Evolutionary conservation across 1,139 yeast species (phyloP).

Genomic region (Debaryomyces udenii): DNA sequence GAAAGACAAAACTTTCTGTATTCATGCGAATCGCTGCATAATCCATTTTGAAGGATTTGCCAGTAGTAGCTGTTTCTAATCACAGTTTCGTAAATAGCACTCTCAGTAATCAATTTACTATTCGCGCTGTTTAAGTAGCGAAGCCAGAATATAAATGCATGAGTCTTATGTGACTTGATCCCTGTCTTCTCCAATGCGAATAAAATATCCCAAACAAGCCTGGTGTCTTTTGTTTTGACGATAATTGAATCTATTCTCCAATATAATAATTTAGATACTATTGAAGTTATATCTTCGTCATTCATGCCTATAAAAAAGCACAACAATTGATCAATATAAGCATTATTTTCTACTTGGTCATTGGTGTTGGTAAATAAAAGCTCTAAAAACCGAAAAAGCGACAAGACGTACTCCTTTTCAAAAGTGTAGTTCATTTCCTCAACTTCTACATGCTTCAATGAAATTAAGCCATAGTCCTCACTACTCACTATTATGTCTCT

Average conservation of each 20-base stretch:
- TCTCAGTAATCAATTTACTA: constrained; percentile 19
- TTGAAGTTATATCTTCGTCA: constrained; percentile 34
- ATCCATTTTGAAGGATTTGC: constrained; percentile 58
- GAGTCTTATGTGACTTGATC: constrained; percentile 37
- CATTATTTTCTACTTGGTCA: constrained; percentile 44
- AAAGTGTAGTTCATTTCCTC: neutral
- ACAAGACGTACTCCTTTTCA: constrained; percentile 6
- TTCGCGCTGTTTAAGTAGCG: constrained; percentile 42
- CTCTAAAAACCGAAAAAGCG: constrained; percentile 21
- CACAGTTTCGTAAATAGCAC: constrained; percentile 31
- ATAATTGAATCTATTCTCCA: constrained; percentile 49
- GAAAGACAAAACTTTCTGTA: constrained; percentile 73
- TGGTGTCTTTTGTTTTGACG: constrained; percentile 22
- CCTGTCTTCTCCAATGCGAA: constrained; percentile 34
- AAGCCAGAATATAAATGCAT: constrained; percentile 58
- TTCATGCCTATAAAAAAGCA: constrained; percentile 34
- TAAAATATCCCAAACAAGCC: constrained; percentile 49
- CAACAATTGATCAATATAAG: constrained; percentile 28
- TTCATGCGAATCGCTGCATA: constrained; percentile 64
- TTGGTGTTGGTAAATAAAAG: constrained; percentile 17
- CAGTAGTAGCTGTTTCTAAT: constrained; percentile 55
- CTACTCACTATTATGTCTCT: constrained; percentile 10
- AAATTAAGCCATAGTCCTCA: neutral
- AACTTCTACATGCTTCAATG: neutral
- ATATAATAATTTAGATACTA: constrained; percentile 42